Conservation (phyloP, 2,329 filamentous ascomycete genomes). For the Aureobasidium sp. region DNA sequence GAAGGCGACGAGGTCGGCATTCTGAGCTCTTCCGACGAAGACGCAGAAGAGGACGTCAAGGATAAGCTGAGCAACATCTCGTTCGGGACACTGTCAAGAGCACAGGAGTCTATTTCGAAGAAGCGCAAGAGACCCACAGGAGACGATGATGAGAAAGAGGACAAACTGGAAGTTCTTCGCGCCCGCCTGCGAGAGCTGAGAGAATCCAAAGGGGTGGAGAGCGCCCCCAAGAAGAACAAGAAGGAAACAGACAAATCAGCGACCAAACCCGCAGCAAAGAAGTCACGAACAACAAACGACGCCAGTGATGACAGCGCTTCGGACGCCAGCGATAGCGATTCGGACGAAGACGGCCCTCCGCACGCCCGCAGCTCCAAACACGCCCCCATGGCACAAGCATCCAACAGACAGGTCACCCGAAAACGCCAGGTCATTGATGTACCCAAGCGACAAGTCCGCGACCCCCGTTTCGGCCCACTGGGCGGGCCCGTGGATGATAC, state of each 20-base stretch:
- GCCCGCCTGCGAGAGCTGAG: constrained; percentile 35
- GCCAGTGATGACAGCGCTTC: constrained; percentile 15
- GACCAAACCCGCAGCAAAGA: constrained; percentile 14
- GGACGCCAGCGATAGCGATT: constrained; percentile 13
- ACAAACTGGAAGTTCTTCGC: constrained; percentile 38
- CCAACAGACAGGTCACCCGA: constrained; percentile 74
- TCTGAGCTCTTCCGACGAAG: constrained; percentile 13
- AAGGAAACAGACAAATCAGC: neutral
- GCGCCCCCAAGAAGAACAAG: constrained; percentile 17
- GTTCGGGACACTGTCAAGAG: constrained; percentile 83
- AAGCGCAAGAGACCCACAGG: constrained; percentile 37
- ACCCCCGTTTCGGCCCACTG: constrained; percentile 78
- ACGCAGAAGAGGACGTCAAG: constrained; percentile 31
- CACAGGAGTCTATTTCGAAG: constrained; percentile 57
- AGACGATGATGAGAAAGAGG: constrained; percentile 31
- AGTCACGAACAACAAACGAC: constrained; percentile 17
- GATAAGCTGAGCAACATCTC: constrained; percentile 55
- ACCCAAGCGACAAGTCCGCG: constrained; percentile 55
- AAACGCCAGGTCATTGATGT: constrained; percentile 60
- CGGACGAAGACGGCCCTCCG: constrained; percentile 25
- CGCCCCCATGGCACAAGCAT: constrained; percentile 73
- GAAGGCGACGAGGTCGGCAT: constrained; percentile 22
- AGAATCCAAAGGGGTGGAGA: constrained; percentile 28
- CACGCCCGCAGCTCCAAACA: constrained; percentile 65
- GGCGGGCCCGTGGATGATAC: constrained; percentile 39